phyloP scores from a whole-genome alignment of 2,329 filamentous ascomycete genomes.

The Torrubiella hemipterigena region DNA sequence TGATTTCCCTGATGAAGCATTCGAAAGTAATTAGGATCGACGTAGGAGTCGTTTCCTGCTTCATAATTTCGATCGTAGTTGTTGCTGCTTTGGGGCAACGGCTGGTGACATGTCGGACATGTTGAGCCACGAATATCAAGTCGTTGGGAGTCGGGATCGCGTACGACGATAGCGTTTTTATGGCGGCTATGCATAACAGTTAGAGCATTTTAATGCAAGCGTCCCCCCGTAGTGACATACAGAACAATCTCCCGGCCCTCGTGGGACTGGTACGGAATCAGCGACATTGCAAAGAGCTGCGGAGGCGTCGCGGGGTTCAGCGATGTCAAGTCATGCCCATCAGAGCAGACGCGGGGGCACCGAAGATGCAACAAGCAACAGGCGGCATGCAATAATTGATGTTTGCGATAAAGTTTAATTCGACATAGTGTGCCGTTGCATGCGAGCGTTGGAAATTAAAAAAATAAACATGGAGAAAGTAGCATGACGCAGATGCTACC shows the following conservation, averaged over 20 bases:
- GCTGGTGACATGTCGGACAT: conserved; percentile 85
- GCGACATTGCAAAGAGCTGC: conserved; percentile 35
- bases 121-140: conserved; percentile 68
- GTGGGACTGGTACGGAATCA: conserved; percentile 63
- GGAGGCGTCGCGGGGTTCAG: conserved; percentile 6
- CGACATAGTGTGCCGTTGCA: too few species aligned
- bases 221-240: too few species aligned
- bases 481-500: too few species aligned
- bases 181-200: conserved; percentile 53
- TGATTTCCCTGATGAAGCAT: conserved; percentile 58
- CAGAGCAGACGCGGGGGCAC: too few species aligned
- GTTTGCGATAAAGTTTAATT: too few species aligned
- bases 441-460: too few species aligned
- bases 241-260: conserved; percentile 71
- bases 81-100: conserved; percentile 38
- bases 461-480: too few species aligned
- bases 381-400: too few species aligned
- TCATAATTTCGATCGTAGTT: conserved; percentile 30
- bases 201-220: too few species aligned
- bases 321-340: conserved; percentile 4
- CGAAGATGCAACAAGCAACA: too few species aligned
- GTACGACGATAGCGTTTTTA: conserved; percentile 83
- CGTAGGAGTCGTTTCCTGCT: conserved; percentile 50
- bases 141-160: conserved; percentile 73
- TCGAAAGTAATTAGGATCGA: conserved; percentile 88